Conservation (phyloP, 73 alveolate species). For the Tetrahymena malaccensis region DNA sequence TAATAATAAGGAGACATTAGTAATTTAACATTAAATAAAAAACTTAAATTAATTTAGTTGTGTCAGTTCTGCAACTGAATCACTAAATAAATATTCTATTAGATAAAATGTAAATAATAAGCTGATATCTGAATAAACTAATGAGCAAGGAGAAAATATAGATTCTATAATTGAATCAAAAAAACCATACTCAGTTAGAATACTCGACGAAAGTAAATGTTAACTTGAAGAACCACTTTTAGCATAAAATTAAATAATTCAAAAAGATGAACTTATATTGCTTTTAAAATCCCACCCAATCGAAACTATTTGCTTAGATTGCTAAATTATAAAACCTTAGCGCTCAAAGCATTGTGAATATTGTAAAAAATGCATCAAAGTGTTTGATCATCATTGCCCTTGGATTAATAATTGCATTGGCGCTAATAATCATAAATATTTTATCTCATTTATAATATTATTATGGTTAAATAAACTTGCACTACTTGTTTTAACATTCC, state of each 20-base stretch:
- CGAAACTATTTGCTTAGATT: slow-evolving; percentile 18
- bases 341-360: slow-evolving; percentile 62
- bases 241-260: background rate
- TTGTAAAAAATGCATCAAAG: slow-evolving; percentile 56
- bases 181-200: background rate
- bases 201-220: background rate
- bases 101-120: background rate
- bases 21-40: background rate
- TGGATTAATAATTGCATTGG: slow-evolving; percentile 63
- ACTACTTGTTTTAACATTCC: background rate
- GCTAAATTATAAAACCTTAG: slow-evolving; percentile 32
- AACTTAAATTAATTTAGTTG: background rate
- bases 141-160: background rate
- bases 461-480: background rate
- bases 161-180: background rate
- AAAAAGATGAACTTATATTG: background rate
- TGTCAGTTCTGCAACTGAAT: background rate
- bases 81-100: background rate
- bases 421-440: slow-evolving; percentile 23
- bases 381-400: slow-evolving; percentile 65
- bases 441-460: background rate
- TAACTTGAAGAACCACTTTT: background rate
- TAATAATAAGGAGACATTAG: background rate
- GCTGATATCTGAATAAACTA: background rate
- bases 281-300: background rate